Conservation (phyloP, 2,329 filamentous ascomycete species). For the Calycina marina region DNA sequence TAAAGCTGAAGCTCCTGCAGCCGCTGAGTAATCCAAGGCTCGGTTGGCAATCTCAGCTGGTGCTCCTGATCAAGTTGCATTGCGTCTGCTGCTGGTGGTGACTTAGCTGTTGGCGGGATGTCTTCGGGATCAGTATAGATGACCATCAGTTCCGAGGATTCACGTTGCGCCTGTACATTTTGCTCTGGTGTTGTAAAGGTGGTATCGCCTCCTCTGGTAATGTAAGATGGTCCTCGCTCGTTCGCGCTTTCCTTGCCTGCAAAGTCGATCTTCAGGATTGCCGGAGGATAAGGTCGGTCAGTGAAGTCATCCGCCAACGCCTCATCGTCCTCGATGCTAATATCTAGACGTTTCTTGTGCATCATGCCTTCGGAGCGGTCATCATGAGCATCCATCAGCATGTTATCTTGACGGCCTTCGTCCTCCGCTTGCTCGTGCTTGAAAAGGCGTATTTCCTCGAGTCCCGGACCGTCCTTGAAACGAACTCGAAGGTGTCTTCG, state of each 20-base stretch:
- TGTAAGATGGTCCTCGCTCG: slow-evolving; percentile 33
- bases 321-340: slow-evolving; percentile 34
- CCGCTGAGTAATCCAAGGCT: slow-evolving; percentile 17
- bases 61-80: slow-evolving; percentile 5
- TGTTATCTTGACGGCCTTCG: slow-evolving; percentile 48
- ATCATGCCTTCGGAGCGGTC: slow-evolving; percentile 61
- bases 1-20: slow-evolving; percentile 19
- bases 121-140: slow-evolving; percentile 22
- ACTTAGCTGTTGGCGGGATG: slow-evolving; percentile 22
- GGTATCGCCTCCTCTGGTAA: slow-evolving; percentile 37
- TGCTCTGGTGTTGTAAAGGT: slow-evolving; percentile 40
- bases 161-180: slow-evolving; percentile 38
- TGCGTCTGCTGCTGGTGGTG: slow-evolving; percentile 12
- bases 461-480: slow-evolving; percentile 52
- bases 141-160: slow-evolving; percentile 43
- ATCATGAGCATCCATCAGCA: slow-evolving; percentile 58
- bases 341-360: slow-evolving; percentile 43
- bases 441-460: slow-evolving; percentile 55
- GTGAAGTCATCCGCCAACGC: slow-evolving; percentile 23
- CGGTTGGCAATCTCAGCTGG: slow-evolving; percentile 14
- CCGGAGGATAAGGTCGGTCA: slow-evolving; percentile 35
- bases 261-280: slow-evolving; percentile 32
- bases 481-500: slow-evolving; percentile 54
- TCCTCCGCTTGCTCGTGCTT: slow-evolving; percentile 60
- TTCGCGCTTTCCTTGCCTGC: slow-evolving; percentile 18